Evolutionary conservation across 345 rosid species (phyloP), one percentile per base, ranked within the genome.

Genomic region (Diplotaxis tenuifolia): DNA sequence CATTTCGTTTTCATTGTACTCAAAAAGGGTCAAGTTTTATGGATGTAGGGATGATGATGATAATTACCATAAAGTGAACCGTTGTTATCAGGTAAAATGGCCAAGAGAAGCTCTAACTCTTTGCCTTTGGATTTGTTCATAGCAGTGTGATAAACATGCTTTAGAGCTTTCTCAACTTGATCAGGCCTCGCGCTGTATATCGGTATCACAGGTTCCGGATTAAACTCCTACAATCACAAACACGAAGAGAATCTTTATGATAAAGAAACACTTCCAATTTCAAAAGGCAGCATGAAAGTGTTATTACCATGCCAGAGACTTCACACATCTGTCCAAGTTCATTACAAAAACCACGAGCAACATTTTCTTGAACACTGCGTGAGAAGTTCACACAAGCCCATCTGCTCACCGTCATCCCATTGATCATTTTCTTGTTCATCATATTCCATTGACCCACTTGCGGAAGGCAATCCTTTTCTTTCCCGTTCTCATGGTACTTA

Each of bases 391-490:
- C 90, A 76, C 99, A 96, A 2, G 95, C 91, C 99, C 99, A 96
- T 53, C 95, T 84, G 76, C 71, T 92, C 57, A 96, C 97, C 8
- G 96, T 90, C 97, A 90, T 92, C 57, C 98, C 99, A 40, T 96
- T 92, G 50, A 96, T 92, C 99, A 96, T 92, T 85, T 96, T 96
- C 99, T 96, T 96, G 85, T 96, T 96, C 98, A 96, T 90, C 99
- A 96, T 96, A 79, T 92, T 96, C 99, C 99, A 96, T 61, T 96
- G 99, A 68, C 99, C 99, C 8, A 96, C 97, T 75, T 96, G 99
- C 0, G 99, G 99, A 65, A 96, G 81, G 61, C 98, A 96, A 67
- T 96, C 98, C 80, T 90, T 96, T 75, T 96, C 99, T 75, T 89
- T 96, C 45, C 99, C 99, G 40, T 92, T 90, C 72, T 96, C 99